Percentiles rank a stretch among this genome's conserved stretches.
Evolutionary conservation across 257 asterid genomes (phyloP).

Genomic region (Solanum chiquidenum): DNA sequence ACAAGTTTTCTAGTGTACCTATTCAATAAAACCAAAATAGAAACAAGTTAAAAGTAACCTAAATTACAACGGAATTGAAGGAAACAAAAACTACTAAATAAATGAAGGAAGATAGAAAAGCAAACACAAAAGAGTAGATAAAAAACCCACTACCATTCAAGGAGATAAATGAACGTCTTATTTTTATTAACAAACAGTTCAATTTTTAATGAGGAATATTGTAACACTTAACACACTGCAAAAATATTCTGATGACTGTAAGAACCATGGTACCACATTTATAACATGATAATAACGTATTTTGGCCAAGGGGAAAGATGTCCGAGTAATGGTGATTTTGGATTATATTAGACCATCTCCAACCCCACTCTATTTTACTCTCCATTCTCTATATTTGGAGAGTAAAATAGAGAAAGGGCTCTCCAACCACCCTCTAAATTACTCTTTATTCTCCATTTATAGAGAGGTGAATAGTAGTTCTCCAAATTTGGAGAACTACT

Average conservation of each 20-base stretch:
- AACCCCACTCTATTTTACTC: too few relatives aligned
- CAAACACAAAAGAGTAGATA: not conserved
- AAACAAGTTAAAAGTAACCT: not conserved
- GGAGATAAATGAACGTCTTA: not conserved
- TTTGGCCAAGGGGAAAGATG: not conserved
- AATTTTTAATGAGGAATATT: not conserved
- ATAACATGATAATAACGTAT: not conserved
- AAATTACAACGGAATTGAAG: not conserved
- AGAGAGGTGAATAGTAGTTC: too few relatives aligned
- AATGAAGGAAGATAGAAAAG: not conserved
- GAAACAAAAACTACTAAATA: not conserved
- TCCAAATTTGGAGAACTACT: too few relatives aligned
- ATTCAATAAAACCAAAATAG: constrained; percentile 4
- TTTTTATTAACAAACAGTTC: not conserved
- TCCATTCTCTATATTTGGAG: too few relatives aligned
- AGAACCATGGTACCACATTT: not conserved
- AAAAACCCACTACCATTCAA: not conserved
- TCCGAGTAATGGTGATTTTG: not conserved
- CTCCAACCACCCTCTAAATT: too few relatives aligned
- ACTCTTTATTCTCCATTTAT: too few relatives aligned
- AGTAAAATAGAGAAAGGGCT: too few relatives aligned
- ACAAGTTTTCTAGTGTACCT: constrained; percentile 86
- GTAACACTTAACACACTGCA: not conserved
- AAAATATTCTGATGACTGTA: not conserved
- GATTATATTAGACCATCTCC: not conserved